Evolutionary conservation across 176 grass and related monocot genomes (phyloP).

Genomic region (Panicum miliaceum): DNA sequence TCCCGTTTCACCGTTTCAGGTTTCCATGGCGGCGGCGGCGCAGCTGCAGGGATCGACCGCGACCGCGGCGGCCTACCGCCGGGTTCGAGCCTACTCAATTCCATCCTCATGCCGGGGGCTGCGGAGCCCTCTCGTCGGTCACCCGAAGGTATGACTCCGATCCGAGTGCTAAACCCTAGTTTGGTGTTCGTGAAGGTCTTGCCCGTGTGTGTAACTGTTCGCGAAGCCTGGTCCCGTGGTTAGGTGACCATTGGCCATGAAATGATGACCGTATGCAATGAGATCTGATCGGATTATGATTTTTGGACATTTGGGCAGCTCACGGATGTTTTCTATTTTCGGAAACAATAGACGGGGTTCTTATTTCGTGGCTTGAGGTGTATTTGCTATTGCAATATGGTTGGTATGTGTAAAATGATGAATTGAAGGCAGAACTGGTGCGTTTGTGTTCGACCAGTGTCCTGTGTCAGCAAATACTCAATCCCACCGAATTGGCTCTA

Average conservation of each 20-base stretch:
- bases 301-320: not conserved
- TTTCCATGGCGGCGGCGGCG: slow-evolving; percentile 44
- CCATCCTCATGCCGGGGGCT: not conserved
- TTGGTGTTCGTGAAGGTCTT: not conserved
- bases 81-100: not conserved
- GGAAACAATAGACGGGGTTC: not conserved
- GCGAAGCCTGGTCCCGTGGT: not conserved
- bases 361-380: not conserved
- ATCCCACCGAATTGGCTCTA: not conserved
- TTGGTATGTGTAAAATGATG: not conserved
- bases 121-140: not conserved
- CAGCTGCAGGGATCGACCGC: slow-evolving; percentile 49
- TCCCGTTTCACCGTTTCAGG: not conserved
- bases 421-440: not conserved
- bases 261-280: not conserved
- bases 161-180: not conserved
- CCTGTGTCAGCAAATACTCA: not conserved
- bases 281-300: not conserved
- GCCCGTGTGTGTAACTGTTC: not conserved
- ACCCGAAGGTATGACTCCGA: slow-evolving; percentile 45
- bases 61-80: not conserved
- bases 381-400: not conserved
- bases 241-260: not conserved
- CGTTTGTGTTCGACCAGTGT: not conserved
- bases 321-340: not conserved